phyloP scores from a whole-genome alignment of 139 green algal genomes.

The Closterium sp. region DNA sequence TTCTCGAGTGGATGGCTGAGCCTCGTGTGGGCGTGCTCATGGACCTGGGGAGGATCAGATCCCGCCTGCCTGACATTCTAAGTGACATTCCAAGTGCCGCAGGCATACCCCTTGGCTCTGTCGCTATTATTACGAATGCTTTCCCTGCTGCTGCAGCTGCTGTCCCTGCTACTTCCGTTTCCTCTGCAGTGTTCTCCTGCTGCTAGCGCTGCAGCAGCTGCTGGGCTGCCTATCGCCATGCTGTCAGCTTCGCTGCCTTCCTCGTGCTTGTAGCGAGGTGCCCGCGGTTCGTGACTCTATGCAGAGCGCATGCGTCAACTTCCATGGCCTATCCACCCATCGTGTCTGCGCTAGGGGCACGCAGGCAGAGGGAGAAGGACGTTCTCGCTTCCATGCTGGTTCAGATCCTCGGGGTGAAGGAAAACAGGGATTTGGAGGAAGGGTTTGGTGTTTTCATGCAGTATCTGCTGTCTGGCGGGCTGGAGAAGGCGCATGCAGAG shows the following conservation, averaged over 20 bases:
- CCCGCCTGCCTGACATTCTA: neutral
- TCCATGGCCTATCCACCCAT: neutral
- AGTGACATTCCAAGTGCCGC: too few species aligned
- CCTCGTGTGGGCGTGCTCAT: neutral
- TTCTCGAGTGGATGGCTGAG: neutral
- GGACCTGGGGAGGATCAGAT: neutral
- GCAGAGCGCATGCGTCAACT: neutral
- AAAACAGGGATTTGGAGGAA: neutral
- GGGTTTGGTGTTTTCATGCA: neutral
- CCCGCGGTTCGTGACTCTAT: neutral
- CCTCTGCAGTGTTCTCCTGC: neutral
- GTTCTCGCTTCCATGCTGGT: neutral
- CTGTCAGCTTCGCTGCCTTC: neutral
- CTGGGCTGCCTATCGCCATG: neutral
- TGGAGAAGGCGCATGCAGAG: neutral
- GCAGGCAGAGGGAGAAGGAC: neutral
- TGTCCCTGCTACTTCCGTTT: neutral
- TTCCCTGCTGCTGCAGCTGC: neutral
- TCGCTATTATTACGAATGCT: too few species aligned
- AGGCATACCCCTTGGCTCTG: too few species aligned
- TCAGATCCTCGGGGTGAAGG: neutral
- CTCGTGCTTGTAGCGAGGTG: neutral
- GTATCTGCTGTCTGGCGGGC: neutral
- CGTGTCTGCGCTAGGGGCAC: neutral
- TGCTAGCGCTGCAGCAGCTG: neutral